Evolutionary conservation across 768 basidiomycete genomes (phyloP).

Genomic region (Boletus coccyginus): DNA sequence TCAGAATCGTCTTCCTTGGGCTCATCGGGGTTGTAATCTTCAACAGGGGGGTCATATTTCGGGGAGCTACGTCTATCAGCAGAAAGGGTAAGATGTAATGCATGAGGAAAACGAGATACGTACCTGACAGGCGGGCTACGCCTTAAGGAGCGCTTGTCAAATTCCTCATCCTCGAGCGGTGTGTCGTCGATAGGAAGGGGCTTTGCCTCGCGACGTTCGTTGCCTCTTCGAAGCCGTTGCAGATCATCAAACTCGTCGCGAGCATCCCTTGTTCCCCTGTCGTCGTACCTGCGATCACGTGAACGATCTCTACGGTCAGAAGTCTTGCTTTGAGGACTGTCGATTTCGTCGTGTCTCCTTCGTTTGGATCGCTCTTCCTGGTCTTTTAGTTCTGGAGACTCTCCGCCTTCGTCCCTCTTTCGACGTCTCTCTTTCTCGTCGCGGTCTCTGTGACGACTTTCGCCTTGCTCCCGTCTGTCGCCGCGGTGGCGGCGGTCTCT

Average conservation of each 20-base stretch:
- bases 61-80: slow-evolving; percentile 63
- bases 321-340: slow-evolving; percentile 47
- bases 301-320: slow-evolving; percentile 48
- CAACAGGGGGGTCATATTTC: slow-evolving; percentile 64
- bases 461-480: slow-evolving; percentile 48
- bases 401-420: slow-evolving; percentile 66
- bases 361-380: slow-evolving; percentile 62
- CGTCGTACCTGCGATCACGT: slow-evolving; percentile 56
- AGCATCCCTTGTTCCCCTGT: slow-evolving; percentile 41
- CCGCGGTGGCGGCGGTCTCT: slow-evolving; percentile 45
- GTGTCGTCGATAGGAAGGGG: slow-evolving; percentile 42
- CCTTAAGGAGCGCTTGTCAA: slow-evolving; percentile 34
- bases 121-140: slow-evolving; percentile 45
- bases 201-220: slow-evolving; percentile 40
- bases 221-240: slow-evolving; percentile 43
- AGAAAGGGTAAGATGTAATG: slow-evolving; percentile 5
- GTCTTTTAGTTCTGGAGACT: slow-evolving; percentile 41
- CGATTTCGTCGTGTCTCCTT: slow-evolving; percentile 56
- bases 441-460: slow-evolving; percentile 52
- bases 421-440: slow-evolving; percentile 57
- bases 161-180: slow-evolving; percentile 33
- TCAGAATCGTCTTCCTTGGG: slow-evolving; percentile 95
- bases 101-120: slow-evolving; percentile 17
- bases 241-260: slow-evolving; percentile 64
- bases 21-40: slow-evolving; percentile 80